A percentile compares a stretch with the other conserved stretches of the same genome.
Conservation (phyloP, 768 basidiomycete genomes). For the Baorangia bicolor region DNA sequence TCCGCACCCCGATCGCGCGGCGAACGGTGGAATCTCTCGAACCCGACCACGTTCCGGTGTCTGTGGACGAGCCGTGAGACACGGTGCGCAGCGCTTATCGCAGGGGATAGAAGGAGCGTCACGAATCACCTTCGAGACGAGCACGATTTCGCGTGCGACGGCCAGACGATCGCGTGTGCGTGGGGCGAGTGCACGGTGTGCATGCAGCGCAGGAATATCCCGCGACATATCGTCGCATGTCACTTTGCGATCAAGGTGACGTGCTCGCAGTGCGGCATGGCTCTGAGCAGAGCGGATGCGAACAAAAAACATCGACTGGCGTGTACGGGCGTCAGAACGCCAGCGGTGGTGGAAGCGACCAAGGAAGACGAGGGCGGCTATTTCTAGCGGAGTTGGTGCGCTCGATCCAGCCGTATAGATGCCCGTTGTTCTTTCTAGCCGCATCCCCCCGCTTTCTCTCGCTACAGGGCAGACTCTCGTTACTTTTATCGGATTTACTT, state of each 20-base stretch:
- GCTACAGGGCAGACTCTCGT: neutral
- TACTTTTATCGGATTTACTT: neutral
- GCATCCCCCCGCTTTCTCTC: neutral
- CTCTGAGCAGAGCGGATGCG: conserved; percentile 25
- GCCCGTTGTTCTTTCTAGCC: neutral
- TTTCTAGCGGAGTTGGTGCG: conserved; percentile 16
- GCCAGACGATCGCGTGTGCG: conserved; percentile 5
- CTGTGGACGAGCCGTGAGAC: conserved; percentile 14
- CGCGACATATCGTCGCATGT: conserved; percentile 25
- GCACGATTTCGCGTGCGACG: conserved; percentile 24
- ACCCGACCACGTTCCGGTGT: conserved; percentile 17
- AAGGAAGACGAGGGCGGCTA: conserved; percentile 2
- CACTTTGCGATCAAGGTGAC: conserved; percentile 25
- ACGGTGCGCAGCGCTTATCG: conserved; percentile 14
- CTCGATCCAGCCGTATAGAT: neutral
- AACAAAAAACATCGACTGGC: conserved; percentile 19
- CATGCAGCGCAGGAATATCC: conserved; percentile 28
- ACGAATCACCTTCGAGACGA: conserved; percentile 19
- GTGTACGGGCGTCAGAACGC: conserved; percentile 3
- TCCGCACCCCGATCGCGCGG: conserved; percentile 3
- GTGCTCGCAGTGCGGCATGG: conserved; percentile 16
- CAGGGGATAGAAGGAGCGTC: conserved; percentile 20
- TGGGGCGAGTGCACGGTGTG: conserved; percentile 15
- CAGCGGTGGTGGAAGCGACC: neutral
- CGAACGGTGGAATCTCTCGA: conserved; percentile 5